A percentile compares a stretch with the other conserved stretches of the same genome.
Evolutionary conservation across 768 basidiomycete genomes (phyloP).

Genomic region (Pisolithus microcarpus): DNA sequence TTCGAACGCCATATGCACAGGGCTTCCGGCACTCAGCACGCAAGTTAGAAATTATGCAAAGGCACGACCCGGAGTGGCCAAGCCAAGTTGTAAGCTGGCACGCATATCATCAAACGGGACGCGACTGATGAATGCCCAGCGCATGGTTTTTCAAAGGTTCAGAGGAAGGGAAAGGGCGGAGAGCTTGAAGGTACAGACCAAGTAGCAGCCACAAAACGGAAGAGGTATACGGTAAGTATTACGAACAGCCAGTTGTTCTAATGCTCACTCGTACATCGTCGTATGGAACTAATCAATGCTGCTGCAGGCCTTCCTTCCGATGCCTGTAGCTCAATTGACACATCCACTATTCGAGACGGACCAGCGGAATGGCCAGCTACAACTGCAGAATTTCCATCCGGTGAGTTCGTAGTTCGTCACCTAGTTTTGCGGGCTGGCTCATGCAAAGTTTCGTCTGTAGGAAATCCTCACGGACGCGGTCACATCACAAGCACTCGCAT

Average conservation of each 20-base stretch:
- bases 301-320: slow-evolving; percentile 36
- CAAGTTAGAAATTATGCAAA: neutral
- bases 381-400: slow-evolving; percentile 37
- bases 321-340: slow-evolving; percentile 33
- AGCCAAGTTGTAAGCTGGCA: slow-evolving; percentile 19
- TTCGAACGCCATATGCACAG: neutral
- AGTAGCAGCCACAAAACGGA: slow-evolving; percentile 15
- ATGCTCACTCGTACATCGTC: too few species aligned
- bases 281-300: too few species aligned
- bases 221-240: slow-evolving; percentile 21
- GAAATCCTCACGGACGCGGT: slow-evolving; percentile 29
- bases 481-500: slow-evolving; percentile 41
- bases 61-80: neutral
- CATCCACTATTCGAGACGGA: slow-evolving; percentile 37
- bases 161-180: neutral
- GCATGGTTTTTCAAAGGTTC: neutral
- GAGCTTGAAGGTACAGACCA: slow-evolving; percentile 11
- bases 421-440: slow-evolving; percentile 1
- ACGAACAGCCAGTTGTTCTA: too few species aligned
- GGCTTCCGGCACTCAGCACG: neutral
- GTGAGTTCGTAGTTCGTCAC: slow-evolving; percentile 18
- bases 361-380: slow-evolving; percentile 23
- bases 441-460: slow-evolving; percentile 9
- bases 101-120: neutral
- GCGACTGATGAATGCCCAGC: neutral